Base-by-base conservation (phyloP, 352 stramenopile species). In the Lagenidium sp. region DNA sequence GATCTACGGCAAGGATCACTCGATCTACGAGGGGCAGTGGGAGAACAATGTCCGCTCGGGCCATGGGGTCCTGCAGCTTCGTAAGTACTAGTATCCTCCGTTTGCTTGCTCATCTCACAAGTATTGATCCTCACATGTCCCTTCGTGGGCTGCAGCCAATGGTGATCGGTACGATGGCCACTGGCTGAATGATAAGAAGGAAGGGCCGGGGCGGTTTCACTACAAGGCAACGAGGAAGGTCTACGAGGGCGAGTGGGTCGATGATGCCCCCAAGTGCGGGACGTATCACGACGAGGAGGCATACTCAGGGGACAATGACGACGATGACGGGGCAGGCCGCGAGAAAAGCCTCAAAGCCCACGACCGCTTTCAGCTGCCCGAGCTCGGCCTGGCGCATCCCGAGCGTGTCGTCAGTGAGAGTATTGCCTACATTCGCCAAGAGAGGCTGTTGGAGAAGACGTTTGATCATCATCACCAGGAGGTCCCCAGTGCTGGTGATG, bases 171-270 rank as follows among this genome's bases (percentile, higher is more conserved):
- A 95, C 50, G 81, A 96, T 32, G 85, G 82, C 31, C 75, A 89
- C 40, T 94, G 85, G 76, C 44, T 85, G 4, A 63, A 91, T 38
- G 85, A 92, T 63, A 79, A 88, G 47, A 95, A 95, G 54, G 76
- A 96, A 77, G 83, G 84, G 0, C 67, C 75, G 4, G 85, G 87
- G 18, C 59, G 71, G 25, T 95, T 79, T 48, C 83, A 79, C 59
- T 96, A 94, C 58, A 84, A 82, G 47, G 67, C 60, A 2, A 94
- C 78, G 6, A 57, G 69, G 38, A 91, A 91, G 41, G 63, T 90
- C 36, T 95, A 95, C 62, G 78, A 94, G 60, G 87, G 82, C 25
- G 81, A 95, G 53, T 97, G 87, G 87, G 74, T 83, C 12, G 68
- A 83, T 24, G 84, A 61, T 16, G 58, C 66, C 0, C 76, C 85